A percentile compares a stretch with the other conserved stretches of the same genome.
Evolutionary conservation across 352 stramenopile genomes (phyloP).

Genomic region (Hyaloperonospora brassicae): DNA sequence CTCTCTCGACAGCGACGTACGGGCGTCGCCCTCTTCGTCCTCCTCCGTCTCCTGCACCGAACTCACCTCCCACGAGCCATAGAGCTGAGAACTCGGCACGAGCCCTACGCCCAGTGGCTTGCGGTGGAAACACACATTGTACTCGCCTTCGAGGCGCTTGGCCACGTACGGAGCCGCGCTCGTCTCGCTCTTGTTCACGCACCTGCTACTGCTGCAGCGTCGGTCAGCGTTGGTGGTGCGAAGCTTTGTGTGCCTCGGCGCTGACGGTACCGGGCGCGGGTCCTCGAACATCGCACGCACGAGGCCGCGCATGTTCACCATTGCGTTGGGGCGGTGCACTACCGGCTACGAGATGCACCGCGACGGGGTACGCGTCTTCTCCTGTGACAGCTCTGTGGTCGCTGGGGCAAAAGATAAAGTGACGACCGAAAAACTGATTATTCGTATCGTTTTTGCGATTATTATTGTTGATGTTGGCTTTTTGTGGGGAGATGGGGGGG

Average conservation of each 20-base stretch:
- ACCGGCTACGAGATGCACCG: no score
- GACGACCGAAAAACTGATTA: no score
- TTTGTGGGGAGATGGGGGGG: no score
- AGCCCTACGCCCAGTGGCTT: conserved; percentile 69
- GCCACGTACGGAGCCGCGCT: conserved; percentile 33
- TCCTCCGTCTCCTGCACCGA: conserved; percentile 23
- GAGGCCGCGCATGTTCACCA: conserved; percentile 27
- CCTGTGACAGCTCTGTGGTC: no score
- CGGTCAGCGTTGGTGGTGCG: neutral
- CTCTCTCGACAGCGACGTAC: neutral
- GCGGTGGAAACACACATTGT: conserved; percentile 51
- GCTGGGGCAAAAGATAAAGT: no score
- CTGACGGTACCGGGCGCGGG: conserved; percentile 12
- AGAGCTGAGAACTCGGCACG: conserved; percentile 72
- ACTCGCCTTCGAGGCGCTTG: conserved; percentile 54
- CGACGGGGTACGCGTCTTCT: no score
- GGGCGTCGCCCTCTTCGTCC: conserved; percentile 3
- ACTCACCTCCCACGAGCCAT: conserved; percentile 71
- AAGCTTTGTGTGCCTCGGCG: conserved; percentile 1
- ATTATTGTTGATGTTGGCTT: no score
- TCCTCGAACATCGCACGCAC: conserved; percentile 35
- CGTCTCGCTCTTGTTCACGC: conserved; percentile 8
- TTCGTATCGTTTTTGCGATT: no score
- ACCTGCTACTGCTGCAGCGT: conserved; percentile 7
- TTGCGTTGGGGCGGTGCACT: conserved; percentile 1